Evolutionary conservation across 2,329 filamentous ascomycete genomes (phyloP).

Genomic region (Beauveria asiatica): DNA sequence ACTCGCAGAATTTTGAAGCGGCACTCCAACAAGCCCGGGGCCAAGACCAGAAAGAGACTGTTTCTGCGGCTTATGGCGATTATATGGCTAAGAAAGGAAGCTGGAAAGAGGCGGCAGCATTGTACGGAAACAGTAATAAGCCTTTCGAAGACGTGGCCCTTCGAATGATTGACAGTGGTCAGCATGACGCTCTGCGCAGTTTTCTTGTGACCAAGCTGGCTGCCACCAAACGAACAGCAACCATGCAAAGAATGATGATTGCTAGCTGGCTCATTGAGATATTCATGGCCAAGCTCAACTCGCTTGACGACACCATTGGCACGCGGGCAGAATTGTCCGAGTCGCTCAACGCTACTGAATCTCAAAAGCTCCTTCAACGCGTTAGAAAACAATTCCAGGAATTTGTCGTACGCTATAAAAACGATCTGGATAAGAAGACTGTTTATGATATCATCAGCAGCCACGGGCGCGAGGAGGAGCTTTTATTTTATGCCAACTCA

Average conservation of each 20-base stretch:
- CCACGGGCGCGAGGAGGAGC: slow-evolving; percentile 86
- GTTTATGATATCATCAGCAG: slow-evolving; percentile 94
- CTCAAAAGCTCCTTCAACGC: slow-evolving; percentile 59
- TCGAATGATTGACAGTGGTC: slow-evolving; percentile 78
- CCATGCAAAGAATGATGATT: slow-evolving; percentile 94
- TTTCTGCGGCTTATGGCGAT: slow-evolving; percentile 87
- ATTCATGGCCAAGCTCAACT: slow-evolving; percentile 95
- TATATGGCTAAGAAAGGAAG: slow-evolving; percentile 73
- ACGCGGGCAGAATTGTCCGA: slow-evolving; percentile 77
- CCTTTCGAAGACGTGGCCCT: slow-evolving; percentile 93
- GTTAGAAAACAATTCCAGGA: slow-evolving; percentile 77
- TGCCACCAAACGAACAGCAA: slow-evolving; percentile 69
- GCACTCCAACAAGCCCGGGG: slow-evolving; percentile 80
- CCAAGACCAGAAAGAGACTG: slow-evolving; percentile 73
- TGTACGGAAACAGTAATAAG: slow-evolving; percentile 94
- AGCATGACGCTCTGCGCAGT: slow-evolving; percentile 82
- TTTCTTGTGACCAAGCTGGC: slow-evolving; percentile 81
- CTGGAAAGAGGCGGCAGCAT: slow-evolving; percentile 74
- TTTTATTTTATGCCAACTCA: slow-evolving; percentile 82
- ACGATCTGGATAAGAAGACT: slow-evolving; percentile 82
- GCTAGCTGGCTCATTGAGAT: slow-evolving; percentile 92
- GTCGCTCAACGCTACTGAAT: slow-evolving; percentile 60
- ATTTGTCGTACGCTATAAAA: slow-evolving; percentile 77
- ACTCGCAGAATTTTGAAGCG: slow-evolving; percentile 77
- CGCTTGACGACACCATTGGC: slow-evolving; percentile 86